Conservation (phyloP, 2,329 filamentous ascomycete genomes). For the Pestalotiopsis sp. region DNA sequence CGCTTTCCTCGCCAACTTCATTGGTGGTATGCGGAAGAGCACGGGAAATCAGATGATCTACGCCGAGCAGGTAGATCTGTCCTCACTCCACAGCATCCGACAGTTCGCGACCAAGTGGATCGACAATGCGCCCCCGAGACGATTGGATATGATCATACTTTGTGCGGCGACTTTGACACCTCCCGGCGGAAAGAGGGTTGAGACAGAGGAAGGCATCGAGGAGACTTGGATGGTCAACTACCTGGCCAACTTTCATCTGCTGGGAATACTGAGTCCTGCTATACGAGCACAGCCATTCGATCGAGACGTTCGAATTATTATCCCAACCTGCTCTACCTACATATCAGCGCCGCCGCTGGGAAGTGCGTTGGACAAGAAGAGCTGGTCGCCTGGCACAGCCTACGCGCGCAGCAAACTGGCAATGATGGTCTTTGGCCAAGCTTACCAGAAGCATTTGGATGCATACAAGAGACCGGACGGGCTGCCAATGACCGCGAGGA, state of each 20-base stretch:
- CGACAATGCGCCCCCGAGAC: slow-evolving; percentile 86
- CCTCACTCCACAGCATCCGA: slow-evolving; percentile 86
- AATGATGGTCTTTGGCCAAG: slow-evolving; percentile 83
- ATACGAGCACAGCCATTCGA: slow-evolving; percentile 90
- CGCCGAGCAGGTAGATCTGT: slow-evolving; percentile 90
- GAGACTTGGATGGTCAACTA: slow-evolving; percentile 95
- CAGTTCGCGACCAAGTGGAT: slow-evolving; percentile 97
- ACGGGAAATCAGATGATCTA: slow-evolving; percentile 89
- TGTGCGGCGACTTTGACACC: slow-evolving; percentile 81
- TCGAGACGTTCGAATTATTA: slow-evolving; percentile 85
- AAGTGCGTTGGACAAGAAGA: slow-evolving; percentile 49
- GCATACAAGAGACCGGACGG: slow-evolving; percentile 83
- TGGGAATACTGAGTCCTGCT: slow-evolving; percentile 89
- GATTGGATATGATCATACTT: slow-evolving; percentile 88
- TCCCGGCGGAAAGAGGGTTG: slow-evolving; percentile 58
- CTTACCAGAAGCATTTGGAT: slow-evolving; percentile 91
- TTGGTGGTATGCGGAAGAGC: slow-evolving; percentile 79
- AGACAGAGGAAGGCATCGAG: slow-evolving; percentile 81
- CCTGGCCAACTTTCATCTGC: slow-evolving; percentile 90
- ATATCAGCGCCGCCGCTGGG: slow-evolving; percentile 73
- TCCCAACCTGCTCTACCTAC: slow-evolving; percentile 87
- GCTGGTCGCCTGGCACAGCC: slow-evolving; percentile 58
- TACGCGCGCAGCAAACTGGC: slow-evolving; percentile 75
- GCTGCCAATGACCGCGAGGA: slow-evolving; percentile 78
- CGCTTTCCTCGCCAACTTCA: slow-evolving; percentile 88